phyloP scores from a whole-genome alignment of 2,329 filamentous ascomycete species.

The Phyllosticta paracitricarpa region DNA sequence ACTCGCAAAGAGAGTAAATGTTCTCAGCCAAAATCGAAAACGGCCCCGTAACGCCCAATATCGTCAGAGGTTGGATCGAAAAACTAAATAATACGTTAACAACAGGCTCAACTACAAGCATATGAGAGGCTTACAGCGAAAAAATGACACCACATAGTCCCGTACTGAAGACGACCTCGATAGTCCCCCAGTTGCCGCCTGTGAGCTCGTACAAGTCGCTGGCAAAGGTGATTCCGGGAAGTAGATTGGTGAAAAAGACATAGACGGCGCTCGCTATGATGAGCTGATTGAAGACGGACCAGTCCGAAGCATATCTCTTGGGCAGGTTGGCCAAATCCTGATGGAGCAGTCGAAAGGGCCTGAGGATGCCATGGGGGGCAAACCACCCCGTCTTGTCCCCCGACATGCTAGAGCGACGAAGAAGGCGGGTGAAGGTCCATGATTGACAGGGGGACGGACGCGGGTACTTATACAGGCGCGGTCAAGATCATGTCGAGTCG shows the following conservation, averaged over 20 bases:
- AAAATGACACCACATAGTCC: slow-evolving; percentile 55
- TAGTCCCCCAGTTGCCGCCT: slow-evolving; percentile 54
- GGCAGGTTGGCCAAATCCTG: slow-evolving; percentile 22
- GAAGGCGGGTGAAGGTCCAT: not conserved
- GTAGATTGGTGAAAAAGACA: slow-evolving; percentile 57
- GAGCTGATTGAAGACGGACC: slow-evolving; percentile 50
- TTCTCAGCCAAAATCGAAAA: slow-evolving; percentile 59
- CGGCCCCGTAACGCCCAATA: slow-evolving; percentile 55
- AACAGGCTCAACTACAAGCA: not conserved
- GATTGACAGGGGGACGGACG: not conserved
- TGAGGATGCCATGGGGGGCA: slow-evolving; percentile 16
- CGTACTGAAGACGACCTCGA: slow-evolving; percentile 58
- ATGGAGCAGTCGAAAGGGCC: slow-evolving; percentile 23
- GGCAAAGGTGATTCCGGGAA: slow-evolving; percentile 58
- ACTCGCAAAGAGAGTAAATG: slow-evolving; percentile 49
- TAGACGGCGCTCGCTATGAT: slow-evolving; percentile 54
- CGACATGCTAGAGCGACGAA: not conserved
- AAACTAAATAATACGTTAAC: slow-evolving; percentile 23
- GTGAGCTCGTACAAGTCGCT: slow-evolving; percentile 54
- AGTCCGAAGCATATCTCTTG: slow-evolving; percentile 23
- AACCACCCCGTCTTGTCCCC: slow-evolving; percentile 10
- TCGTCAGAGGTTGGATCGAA: slow-evolving; percentile 54
- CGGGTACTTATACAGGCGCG: not conserved
- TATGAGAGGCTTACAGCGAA: slow-evolving; percentile 39
- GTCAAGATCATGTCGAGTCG: not conserved